Percentiles rank a stretch among this genome's conserved stretches.
These are phyloP conservation scores for Fusarium sp. DNA, from an alignment of 2,329 filamentous ascomycete genomes.

Conservation along the genomic window DNA sequence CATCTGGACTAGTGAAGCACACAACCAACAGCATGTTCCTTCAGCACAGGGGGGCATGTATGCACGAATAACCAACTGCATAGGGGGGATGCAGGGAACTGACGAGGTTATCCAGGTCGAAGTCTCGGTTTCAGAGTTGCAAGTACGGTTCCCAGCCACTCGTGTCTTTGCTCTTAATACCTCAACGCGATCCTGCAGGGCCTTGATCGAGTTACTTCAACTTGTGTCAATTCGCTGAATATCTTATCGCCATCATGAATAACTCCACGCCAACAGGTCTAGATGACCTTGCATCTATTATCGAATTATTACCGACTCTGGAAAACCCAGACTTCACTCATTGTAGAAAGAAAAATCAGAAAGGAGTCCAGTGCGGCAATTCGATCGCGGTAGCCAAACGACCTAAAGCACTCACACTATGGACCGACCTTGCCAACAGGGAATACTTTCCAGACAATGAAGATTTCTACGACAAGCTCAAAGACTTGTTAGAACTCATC, in stretches of 20 bases:
- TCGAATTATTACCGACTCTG: neutral
- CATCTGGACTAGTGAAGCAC: neutral
- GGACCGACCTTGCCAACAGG: neutral
- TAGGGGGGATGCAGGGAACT: neutral
- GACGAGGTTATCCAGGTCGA: neutral
- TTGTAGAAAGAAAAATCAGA: neutral
- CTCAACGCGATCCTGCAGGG: neutral
- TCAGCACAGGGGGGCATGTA: neutral
- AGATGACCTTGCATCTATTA: neutral
- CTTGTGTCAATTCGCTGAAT: neutral
- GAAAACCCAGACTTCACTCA: neutral
- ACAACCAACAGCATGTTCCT: conserved; percentile 16
- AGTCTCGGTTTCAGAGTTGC: neutral
- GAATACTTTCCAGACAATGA: neutral
- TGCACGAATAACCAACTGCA: neutral
- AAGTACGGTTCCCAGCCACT: neutral
- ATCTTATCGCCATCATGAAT: conserved; percentile 5
- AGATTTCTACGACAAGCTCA: neutral
- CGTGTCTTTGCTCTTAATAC: conserved; percentile 5
- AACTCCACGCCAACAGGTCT: conserved; percentile 2
- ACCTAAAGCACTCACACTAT: neutral
- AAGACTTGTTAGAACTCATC: neutral
- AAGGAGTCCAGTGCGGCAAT: neutral
- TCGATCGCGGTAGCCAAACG: neutral
- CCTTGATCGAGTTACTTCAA: neutral